A percentile compares a stretch with the other conserved stretches of the same genome.
Conservation (phyloP, 257 asterid genomes). For the Leptodermis oblonga region DNA sequence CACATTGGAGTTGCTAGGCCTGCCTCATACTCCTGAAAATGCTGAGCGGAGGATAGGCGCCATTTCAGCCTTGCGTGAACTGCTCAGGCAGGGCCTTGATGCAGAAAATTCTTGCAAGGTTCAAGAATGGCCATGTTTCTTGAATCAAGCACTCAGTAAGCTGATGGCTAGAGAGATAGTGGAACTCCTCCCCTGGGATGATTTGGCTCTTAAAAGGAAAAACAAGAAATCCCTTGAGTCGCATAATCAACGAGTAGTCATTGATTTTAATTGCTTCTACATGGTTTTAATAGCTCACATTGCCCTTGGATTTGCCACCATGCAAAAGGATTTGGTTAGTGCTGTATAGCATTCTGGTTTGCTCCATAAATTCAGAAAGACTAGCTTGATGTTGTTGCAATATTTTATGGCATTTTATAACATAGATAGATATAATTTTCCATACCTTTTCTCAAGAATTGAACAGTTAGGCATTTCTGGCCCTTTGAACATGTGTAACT, state of each 20-base stretch:
- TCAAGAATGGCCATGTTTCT: constrained; percentile 95
- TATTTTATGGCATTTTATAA: background rate
- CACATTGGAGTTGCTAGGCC: constrained; percentile 85
- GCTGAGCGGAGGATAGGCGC: constrained; percentile 95
- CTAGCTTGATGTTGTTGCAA: constrained; percentile 1
- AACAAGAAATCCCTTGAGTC: constrained; percentile 81
- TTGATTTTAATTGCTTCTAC: constrained; percentile 84
- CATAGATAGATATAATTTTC: background rate
- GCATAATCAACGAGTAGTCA: constrained; percentile 82
- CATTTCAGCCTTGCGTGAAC: constrained; percentile 82
- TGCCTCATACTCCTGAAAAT: constrained; percentile 92
- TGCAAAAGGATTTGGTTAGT: constrained; percentile 73
- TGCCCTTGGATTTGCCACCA: constrained; percentile 93
- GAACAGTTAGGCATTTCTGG: background rate
- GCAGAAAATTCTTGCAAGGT: constrained; percentile 89
- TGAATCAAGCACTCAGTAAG: constrained; percentile 76
- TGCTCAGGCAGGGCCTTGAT: constrained; percentile 93
- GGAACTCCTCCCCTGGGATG: constrained; percentile 86
- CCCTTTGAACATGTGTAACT: background rate
- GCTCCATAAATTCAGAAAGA: background rate
- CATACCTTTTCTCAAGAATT: background rate
- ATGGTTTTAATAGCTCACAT: constrained; percentile 75
- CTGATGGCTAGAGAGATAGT: constrained; percentile 92
- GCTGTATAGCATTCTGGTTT: constrained; percentile 1
- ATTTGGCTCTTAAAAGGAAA: constrained; percentile 77